These are phyloP conservation scores for Aspergillus viridinutans DNA, from an alignment of 2,329 filamentous ascomycete genomes.

Conservation along the genomic window DNA sequence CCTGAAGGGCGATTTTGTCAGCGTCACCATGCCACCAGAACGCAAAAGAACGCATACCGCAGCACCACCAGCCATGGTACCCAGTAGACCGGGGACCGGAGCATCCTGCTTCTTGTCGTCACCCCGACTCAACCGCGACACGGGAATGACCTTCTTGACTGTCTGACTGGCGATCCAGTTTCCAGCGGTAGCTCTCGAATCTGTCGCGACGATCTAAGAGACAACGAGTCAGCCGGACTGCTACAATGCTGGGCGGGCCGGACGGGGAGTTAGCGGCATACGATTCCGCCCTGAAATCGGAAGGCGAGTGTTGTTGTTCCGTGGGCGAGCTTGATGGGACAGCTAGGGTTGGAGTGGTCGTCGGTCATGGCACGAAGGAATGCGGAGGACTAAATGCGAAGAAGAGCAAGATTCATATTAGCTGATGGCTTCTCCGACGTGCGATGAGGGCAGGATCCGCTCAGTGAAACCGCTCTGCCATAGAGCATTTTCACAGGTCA, in stretches of 20 bases:
- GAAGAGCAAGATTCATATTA: constrained; percentile 3
- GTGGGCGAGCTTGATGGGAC: constrained; percentile 99
- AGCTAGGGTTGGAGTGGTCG: constrained; percentile 92
- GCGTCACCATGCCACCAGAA: constrained; percentile 1
- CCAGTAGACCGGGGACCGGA: constrained; percentile 59
- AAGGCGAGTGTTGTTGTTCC: constrained; percentile 97
- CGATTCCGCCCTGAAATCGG: constrained; percentile 93
- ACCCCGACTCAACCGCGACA: constrained; percentile 37
- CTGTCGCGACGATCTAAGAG: constrained; percentile 77
- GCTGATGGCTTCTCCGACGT: constrained; percentile 8
- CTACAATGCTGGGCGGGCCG: neutral
- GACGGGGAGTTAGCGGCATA: constrained; percentile 20
- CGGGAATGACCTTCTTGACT: constrained; percentile 93
- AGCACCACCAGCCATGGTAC: constrained; percentile 97
- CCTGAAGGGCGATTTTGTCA: constrained; percentile 45
- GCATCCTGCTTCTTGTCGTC: constrained; percentile 33
- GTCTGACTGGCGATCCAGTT: constrained; percentile 99
- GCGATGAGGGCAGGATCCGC: neutral
- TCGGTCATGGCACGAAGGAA: constrained; percentile 97
- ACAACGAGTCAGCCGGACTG: neutral
- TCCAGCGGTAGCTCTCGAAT: constrained; percentile 93
- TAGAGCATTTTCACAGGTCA: neutral
- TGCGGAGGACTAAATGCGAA: constrained; percentile 64
- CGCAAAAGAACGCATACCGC: constrained; percentile 54
- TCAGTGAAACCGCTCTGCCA: neutral